Evolutionary conservation across 2,329 filamentous ascomycete species (phyloP).

Genomic region (Myriosclerotinia duriaeana): DNA sequence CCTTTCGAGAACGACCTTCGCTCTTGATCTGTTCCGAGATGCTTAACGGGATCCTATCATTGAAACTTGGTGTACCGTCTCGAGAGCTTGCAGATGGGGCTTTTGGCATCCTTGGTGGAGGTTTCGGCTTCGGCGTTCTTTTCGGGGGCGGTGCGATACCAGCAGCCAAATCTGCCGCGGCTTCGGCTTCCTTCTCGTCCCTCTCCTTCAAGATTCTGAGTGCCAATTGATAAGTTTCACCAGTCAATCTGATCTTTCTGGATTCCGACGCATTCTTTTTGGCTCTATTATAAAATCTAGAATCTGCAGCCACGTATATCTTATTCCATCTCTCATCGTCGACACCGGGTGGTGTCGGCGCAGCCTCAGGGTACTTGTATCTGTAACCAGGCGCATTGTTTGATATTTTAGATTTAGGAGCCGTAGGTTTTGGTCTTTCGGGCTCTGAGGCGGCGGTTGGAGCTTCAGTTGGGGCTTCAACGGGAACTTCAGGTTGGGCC

Average conservation of each 20-base stretch:
- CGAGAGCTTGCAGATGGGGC: slow-evolving; percentile 31
- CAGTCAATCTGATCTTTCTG: slow-evolving; percentile 31
- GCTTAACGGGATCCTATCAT: slow-evolving; percentile 31
- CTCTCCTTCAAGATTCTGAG: slow-evolving; percentile 36
- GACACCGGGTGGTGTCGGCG: slow-evolving; percentile 37
- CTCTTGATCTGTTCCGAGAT: slow-evolving; percentile 40
- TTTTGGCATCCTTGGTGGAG: slow-evolving; percentile 31
- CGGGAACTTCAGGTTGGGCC: background rate
- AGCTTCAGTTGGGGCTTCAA: background rate
- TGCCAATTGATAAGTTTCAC: slow-evolving; percentile 35
- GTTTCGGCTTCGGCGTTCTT: slow-evolving; percentile 23
- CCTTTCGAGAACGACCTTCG: slow-evolving; percentile 36
- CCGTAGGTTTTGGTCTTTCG: background rate
- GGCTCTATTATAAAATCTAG: slow-evolving; percentile 38
- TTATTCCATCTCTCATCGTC: slow-evolving; percentile 39
- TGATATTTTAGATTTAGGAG: slow-evolving; percentile 16
- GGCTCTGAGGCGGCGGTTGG: background rate
- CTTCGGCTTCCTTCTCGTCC: slow-evolving; percentile 30
- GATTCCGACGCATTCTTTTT: slow-evolving; percentile 36
- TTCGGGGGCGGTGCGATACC: slow-evolving; percentile 15
- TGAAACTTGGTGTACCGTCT: slow-evolving; percentile 30
- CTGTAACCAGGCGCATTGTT: slow-evolving; percentile 35
- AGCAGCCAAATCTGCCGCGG: slow-evolving; percentile 21
- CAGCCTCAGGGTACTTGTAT: slow-evolving; percentile 40
- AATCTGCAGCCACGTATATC: slow-evolving; percentile 39